Base-by-base conservation (phyloP, 345 rosid species). In the Rhodomyrtus tomentosa region DNA sequence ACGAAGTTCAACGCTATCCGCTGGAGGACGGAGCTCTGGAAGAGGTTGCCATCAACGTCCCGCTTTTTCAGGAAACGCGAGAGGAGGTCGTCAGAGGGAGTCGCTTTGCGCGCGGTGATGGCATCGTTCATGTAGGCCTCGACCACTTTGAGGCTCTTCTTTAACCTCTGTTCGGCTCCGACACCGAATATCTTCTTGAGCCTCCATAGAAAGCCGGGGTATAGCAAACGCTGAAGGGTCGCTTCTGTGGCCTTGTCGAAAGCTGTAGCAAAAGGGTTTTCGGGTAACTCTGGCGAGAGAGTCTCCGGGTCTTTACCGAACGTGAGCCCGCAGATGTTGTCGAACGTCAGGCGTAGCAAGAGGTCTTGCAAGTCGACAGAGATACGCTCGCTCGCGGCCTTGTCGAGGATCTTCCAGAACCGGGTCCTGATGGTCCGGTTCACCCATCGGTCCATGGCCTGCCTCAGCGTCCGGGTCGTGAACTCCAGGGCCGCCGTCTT, bases 391-490 rank as follows among this genome's bases (percentile, higher is more conserved):
- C 72, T 36, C 9, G 90, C 91, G 18, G 98, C 93, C 62, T 55
- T 86, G 87, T 95, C 95, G 48, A 96, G 82, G 83, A 96, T 95
- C n/a, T 82, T 12, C 98, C 98, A 96, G 14, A 96, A 81, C 56
- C 99, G 93, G 87, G 92, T 91, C 92, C 91, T 96, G 85, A 96
- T 95, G 3, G 98, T 90, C 88, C 92, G 89, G 86, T 94, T 95
- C 87, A 96, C 98, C 99, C 99, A 96, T 27, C 99, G 91, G 83
- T 92, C 93, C 99, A 96, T 96, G 76, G 99, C 99, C 87, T 94
- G 99, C 86, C 98, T 88, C 56, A 96, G 85, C 38, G 98, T 94
- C 85, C 98, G 84, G 0, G 99, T 95, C 0, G 99, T 95, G 88
- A 96, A 96, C 93, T 96, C 99, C 7, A 95, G 92, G 16, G 98